These are phyloP conservation scores for Malus hybrid DNA, from an alignment of 331 rosid genomes.

Conservation along the genomic window DNA sequence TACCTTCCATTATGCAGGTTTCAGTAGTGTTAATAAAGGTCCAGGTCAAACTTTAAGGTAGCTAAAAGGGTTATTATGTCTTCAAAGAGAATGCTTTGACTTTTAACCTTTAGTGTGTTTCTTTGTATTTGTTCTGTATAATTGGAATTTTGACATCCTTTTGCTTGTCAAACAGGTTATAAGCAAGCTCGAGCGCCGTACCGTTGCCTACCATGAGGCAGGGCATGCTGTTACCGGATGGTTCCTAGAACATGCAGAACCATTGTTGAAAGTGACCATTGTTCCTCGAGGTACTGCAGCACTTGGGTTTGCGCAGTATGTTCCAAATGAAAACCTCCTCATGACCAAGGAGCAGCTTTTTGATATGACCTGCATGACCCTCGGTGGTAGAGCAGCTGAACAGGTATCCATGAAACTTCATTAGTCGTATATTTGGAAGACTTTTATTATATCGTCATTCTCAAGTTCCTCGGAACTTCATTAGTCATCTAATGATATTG, in stretches of 20 bases:
- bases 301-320: conserved; percentile 92
- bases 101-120: background rate
- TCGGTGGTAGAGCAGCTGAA: conserved; percentile 98
- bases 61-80: background rate
- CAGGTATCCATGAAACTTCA: conserved; percentile 39
- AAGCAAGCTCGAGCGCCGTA: conserved; percentile 80
- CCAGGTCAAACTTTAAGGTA: background rate
- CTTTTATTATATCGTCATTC: background rate
- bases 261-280: conserved; percentile 78
- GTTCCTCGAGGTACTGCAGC: conserved; percentile 98
- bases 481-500: background rate
- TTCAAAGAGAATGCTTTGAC: background rate
- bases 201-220: conserved; percentile 92
- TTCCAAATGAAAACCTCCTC: conserved; percentile 84
- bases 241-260: conserved; percentile 90
- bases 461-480: background rate
- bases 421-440: background rate
- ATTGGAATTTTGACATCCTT: background rate
- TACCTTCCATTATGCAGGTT: background rate
- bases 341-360: conserved; percentile 94
- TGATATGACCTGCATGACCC: conserved; percentile 91
- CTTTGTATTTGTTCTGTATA: background rate
- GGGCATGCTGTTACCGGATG: conserved; percentile 97
- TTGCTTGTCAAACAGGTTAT: conserved; percentile 51
- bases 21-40: background rate